Evolutionary conservation across 768 basidiomycete species (phyloP), one percentile per base, ranked within the genome.

Genomic region (Polyporus arcularius): DNA sequence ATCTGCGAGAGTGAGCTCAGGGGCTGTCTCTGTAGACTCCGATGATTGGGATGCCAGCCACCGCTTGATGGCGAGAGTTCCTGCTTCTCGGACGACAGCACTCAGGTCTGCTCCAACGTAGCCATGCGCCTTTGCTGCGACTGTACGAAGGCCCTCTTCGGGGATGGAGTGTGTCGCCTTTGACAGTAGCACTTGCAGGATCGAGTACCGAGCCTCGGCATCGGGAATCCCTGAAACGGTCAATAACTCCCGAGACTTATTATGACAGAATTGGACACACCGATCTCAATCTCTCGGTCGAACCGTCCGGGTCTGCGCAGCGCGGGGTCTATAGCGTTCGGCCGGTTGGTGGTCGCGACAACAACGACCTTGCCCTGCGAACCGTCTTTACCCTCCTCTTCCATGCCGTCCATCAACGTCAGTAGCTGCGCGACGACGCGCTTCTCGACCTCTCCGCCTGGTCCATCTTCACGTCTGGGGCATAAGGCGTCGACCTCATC

Each of bases 401-500:
- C 85, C 76, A 94, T 90, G 8, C 97, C 97, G 71, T 99, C 97
- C 77, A 99, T 85, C 59, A 97, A 84, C 2, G 97, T 98, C 68
- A 99, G 76, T 49, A 99, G 78, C 18, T 94, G 97, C 21, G 97
- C 95, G 4, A 98, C 97, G 0, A 98, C 95, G 28, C 97, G 82
- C 66, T 92, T 92, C 72, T 98, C 97, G 2, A 98, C 96, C 74
- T 98, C 96, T 4, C 95, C 94, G 0, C 92, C 93, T 1, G 91
- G 87, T 3, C 89, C 85, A 5, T 95, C 95, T 69, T 96, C 96
- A 51, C 97, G 78, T 57, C 86, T 82, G 2, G 97, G 97, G 58
- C 92, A 96, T 12, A 99, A 76, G 0, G 97, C 96, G 66, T 99
- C 97, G 1, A 99, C 86, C 75, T 99, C 97, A 66, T 99, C 97